Conservation (phyloP, 2,329 filamentous ascomycete genomes). For the Aspergillus pseudoterreus region DNA sequence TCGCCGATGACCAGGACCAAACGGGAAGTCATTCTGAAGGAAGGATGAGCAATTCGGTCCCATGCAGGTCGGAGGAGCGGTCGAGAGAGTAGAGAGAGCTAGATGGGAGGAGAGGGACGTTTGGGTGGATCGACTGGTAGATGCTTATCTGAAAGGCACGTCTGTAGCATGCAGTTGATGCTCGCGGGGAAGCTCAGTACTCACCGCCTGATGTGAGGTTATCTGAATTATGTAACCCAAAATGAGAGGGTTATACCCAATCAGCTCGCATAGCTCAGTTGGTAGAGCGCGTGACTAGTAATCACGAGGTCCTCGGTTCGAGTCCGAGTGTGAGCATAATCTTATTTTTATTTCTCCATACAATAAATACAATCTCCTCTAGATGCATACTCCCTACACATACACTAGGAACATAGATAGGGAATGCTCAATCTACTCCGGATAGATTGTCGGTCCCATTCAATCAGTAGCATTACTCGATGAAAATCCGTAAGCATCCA, state of each 20-base stretch:
- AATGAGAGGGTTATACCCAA: too few relatives aligned
- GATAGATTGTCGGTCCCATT: too few relatives aligned
- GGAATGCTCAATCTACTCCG: too few relatives aligned
- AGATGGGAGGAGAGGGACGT: not conserved
- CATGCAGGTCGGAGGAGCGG: constrained; percentile 18
- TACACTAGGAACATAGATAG: too few relatives aligned
- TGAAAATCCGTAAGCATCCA: not conserved
- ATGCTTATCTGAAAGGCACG: not conserved
- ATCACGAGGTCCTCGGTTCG: too few relatives aligned
- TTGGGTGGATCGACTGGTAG: not conserved
- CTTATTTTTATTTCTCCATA: too few relatives aligned
- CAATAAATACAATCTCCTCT: too few relatives aligned
- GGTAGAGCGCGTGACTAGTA: too few relatives aligned
- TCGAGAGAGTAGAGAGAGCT: not conserved
- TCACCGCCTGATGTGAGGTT: not conserved
- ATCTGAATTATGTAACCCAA: not conserved
- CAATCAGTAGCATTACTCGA: not conserved
- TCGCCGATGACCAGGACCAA: constrained; percentile 89
- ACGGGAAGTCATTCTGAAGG: constrained; percentile 66
- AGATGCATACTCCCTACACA: too few relatives aligned
- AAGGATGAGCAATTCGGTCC: constrained; percentile 20
- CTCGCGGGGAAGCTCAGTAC: not conserved
- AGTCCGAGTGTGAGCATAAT: too few relatives aligned
- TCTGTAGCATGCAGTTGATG: not conserved
- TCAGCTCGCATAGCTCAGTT: too few relatives aligned